A percentile compares a stretch with the other conserved stretches of the same genome.
These are phyloP conservation scores for Pseudogymnoascus sp. DNA, from an alignment of 2,329 filamentous ascomycete species.

Conservation along the genomic window DNA sequence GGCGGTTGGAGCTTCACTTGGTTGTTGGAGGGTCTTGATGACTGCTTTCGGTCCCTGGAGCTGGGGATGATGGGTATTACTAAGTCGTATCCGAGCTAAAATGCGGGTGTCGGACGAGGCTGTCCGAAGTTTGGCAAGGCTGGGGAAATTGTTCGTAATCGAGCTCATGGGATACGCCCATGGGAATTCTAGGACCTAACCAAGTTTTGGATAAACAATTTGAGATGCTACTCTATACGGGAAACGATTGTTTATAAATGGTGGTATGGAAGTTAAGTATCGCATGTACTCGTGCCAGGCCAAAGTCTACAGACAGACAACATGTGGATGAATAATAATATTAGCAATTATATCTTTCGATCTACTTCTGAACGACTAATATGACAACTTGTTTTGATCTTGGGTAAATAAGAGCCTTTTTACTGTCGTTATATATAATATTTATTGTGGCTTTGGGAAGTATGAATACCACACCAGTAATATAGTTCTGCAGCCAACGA, in stretches of 20 bases:
- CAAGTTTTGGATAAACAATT: background rate
- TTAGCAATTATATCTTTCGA: too few species aligned
- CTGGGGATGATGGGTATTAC: conserved; percentile 11
- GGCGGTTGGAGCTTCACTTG: background rate
- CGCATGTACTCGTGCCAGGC: background rate
- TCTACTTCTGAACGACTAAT: too few species aligned
- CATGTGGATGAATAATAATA: too few species aligned
- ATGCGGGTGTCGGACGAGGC: conserved; percentile 3
- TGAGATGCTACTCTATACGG: background rate
- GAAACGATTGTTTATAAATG: background rate
- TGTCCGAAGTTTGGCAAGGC: background rate
- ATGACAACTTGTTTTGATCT: too few species aligned
- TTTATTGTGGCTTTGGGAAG: background rate
- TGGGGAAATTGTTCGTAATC: background rate
- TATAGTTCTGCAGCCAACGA: background rate
- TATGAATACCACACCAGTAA: too few species aligned
- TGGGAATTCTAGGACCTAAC: background rate
- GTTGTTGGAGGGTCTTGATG: background rate
- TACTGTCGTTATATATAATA: too few species aligned
- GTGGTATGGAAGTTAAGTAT: background rate
- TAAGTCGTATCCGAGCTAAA: conserved; percentile 8
- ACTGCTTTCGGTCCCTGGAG: background rate
- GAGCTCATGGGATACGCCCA: background rate
- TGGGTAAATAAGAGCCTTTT: too few species aligned
- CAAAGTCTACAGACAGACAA: too few species aligned